These are phyloP conservation scores for Excoecaria agallocha DNA, from an alignment of 345 rosid species.

Conservation along the genomic window DNA sequence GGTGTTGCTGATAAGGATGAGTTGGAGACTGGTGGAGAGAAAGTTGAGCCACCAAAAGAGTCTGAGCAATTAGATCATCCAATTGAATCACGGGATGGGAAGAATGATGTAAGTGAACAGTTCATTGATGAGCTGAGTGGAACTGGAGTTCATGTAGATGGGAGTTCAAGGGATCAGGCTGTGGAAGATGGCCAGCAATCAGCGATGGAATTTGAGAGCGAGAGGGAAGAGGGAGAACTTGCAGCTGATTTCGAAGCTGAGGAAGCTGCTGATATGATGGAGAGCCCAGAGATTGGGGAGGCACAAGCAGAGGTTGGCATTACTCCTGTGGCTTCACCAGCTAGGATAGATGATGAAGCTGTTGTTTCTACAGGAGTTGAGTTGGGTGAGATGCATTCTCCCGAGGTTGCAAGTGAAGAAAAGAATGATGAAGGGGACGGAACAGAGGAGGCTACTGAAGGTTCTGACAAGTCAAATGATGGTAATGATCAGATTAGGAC, in stretches of 20 bases:
- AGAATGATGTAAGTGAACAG: constrained; percentile 42
- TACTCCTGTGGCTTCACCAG: constrained; percentile 63
- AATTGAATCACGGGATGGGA: constrained; percentile 39
- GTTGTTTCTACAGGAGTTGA: constrained; percentile 34
- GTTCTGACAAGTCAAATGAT: constrained; percentile 52
- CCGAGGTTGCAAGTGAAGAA: constrained; percentile 51
- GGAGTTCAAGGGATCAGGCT: constrained; percentile 43
- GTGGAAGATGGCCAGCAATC: constrained; percentile 51
- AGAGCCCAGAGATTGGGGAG: constrained; percentile 57
- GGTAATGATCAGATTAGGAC: constrained; percentile 36
- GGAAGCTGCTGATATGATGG: constrained; percentile 39
- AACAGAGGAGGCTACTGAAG: constrained; percentile 46
- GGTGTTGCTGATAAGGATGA: constrained; percentile 63
- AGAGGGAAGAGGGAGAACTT: constrained; percentile 90
- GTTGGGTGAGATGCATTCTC: constrained; percentile 35
- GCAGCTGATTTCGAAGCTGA: constrained; percentile 50
- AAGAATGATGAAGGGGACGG: constrained; percentile 62
- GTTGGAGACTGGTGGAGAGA: constrained; percentile 46
- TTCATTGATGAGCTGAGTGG: constrained; percentile 48
- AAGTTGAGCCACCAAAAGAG: constrained; percentile 47
- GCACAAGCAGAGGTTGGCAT: constrained; percentile 40
- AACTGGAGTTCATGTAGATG: constrained; percentile 40
- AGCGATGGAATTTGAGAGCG: constrained; percentile 50
- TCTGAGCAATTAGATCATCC: constrained; percentile 42
- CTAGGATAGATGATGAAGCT: constrained; percentile 50